These are phyloP conservation scores for Vachellia pachyceras DNA, from an alignment of 306 rosid species.

Conservation along the genomic window DNA sequence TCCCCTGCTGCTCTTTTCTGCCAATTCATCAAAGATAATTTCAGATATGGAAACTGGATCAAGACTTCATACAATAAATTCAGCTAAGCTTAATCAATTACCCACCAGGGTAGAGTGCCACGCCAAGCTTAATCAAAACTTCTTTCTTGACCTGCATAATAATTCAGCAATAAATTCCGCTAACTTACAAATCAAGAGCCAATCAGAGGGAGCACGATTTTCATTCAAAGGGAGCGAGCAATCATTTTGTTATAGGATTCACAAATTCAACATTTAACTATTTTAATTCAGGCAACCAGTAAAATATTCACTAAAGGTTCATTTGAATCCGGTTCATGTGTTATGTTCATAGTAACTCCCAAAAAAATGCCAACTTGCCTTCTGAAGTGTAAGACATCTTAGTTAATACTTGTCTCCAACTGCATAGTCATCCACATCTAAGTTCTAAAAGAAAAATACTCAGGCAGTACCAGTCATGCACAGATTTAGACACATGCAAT, in stretches of 20 bases:
- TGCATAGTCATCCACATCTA: background rate
- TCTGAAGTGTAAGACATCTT: background rate
- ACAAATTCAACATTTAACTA: slow-evolving; percentile 5
- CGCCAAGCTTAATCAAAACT: slow-evolving; percentile 70
- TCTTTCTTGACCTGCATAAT: slow-evolving; percentile 83
- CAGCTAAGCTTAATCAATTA: too few relatives aligned
- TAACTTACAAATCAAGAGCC: background rate
- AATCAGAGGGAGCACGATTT: background rate
- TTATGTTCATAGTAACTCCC: slow-evolving; percentile 25
- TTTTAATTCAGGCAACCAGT: background rate
- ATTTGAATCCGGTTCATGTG: background rate
- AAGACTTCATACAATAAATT: too few relatives aligned
- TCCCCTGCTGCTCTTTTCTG: slow-evolving; percentile 60
- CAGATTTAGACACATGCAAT: background rate
- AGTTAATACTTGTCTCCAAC: slow-evolving; percentile 2
- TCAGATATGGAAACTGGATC: slow-evolving; percentile 14
- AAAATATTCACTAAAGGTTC: background rate
- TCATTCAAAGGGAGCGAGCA: background rate
- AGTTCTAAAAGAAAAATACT: background rate
- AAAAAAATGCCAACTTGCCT: background rate
- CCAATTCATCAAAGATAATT: slow-evolving; percentile 29
- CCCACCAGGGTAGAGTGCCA: slow-evolving; percentile 62
- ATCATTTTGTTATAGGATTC: background rate
- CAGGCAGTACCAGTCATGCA: background rate
- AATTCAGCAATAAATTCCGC: slow-evolving; percentile 28